Conservation (phyloP, 2,329 filamentous ascomycete genomes). For the Shiraia bambusicola region DNA sequence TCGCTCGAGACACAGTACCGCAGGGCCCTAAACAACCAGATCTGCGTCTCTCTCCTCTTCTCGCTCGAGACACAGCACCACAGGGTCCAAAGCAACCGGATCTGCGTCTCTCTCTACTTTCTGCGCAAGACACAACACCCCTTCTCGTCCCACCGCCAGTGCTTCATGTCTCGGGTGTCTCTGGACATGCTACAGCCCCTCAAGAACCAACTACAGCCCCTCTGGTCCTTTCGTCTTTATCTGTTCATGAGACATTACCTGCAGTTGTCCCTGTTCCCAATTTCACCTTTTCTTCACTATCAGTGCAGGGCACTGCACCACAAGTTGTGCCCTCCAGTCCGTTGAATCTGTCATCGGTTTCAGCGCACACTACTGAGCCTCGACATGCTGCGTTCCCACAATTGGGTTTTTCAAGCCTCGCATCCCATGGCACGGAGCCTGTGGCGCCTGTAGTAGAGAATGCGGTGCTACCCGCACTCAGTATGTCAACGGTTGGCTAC, state of each 20-base stretch:
- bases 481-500: slow-evolving; percentile 29
- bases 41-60: slow-evolving; percentile 30
- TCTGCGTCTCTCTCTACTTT: slow-evolving; percentile 25
- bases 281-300: slow-evolving; percentile 19
- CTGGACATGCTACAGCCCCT: slow-evolving; percentile 29
- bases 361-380: slow-evolving; percentile 30
- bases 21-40: too few relatives aligned
- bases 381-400: slow-evolving; percentile 13
- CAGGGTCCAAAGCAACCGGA: slow-evolving; percentile 15
- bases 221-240: slow-evolving; percentile 20
- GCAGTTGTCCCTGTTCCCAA: slow-evolving; percentile 13
- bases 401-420: slow-evolving; percentile 23
- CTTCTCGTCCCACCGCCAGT: slow-evolving; percentile 14
- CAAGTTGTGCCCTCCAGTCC: slow-evolving; percentile 13
- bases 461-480: slow-evolving; percentile 27
- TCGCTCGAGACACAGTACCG: slow-evolving; percentile 26
- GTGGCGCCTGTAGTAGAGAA: slow-evolving; percentile 32
- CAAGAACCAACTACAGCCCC: slow-evolving; percentile 15
- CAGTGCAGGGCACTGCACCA: slow-evolving; percentile 29
- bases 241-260: slow-evolving; percentile 17
- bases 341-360: slow-evolving; percentile 26
- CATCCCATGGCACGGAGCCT: slow-evolving; percentile 28
- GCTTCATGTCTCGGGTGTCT: slow-evolving; percentile 30
- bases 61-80: slow-evolving; percentile 30
- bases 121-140: slow-evolving; percentile 26